Evolutionary conservation across 768 basidiomycete genomes (phyloP).

Genomic region (Boletus patriciae): DNA sequence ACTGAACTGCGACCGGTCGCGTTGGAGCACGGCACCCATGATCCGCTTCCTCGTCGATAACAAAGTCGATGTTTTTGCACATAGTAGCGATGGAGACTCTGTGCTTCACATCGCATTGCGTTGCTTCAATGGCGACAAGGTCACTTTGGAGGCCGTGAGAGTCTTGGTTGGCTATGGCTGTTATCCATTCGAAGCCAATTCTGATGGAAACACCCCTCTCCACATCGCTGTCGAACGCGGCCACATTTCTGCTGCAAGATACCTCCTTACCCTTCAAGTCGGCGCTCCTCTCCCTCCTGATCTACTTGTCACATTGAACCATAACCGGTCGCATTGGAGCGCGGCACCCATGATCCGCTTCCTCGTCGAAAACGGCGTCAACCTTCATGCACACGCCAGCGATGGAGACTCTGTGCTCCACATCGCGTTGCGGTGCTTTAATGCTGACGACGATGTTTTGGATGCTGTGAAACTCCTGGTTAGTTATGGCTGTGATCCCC

Average conservation of each 20-base stretch:
- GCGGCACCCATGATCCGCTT: not conserved
- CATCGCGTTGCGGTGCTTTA: not conserved
- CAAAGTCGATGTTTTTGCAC: too few relatives aligned
- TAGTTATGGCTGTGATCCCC: not conserved
- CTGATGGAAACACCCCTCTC: not conserved
- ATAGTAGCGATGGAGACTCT: not conserved
- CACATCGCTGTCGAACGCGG: not conserved
- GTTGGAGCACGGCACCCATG: not conserved
- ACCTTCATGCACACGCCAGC: not conserved
- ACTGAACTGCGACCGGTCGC: not conserved
- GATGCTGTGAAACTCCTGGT: not conserved
- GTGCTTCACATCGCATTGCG: not conserved
- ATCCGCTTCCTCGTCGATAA: too few relatives aligned
- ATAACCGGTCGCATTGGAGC: not conserved
- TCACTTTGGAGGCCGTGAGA: not conserved
- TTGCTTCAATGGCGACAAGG: not conserved
- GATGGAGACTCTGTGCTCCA: not conserved
- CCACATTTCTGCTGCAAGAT: not conserved
- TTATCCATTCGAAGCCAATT: not conserved
- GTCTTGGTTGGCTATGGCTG: not conserved
- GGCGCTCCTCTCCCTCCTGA: not conserved
- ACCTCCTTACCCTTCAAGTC: not conserved
- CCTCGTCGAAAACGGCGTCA: not conserved
- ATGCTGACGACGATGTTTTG: not conserved
- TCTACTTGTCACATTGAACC: not conserved